Conservation (phyloP, 495 filamentous ascomycete species). For the Hamigera avellanea region DNA sequence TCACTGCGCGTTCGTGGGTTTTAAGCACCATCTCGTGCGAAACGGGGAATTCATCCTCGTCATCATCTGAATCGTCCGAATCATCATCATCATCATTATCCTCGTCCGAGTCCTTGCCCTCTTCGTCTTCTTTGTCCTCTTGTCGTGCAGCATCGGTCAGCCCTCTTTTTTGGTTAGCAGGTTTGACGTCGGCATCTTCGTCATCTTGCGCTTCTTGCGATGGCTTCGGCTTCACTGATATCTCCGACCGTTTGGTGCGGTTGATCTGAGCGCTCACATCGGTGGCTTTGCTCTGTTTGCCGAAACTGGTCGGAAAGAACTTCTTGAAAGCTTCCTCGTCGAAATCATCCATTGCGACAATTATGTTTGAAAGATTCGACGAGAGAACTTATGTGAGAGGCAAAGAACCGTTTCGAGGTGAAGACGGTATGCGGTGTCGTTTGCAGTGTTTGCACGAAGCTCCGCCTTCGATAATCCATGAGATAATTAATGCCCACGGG, state of each 20-base stretch:
- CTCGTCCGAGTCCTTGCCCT: conserved; percentile 34
- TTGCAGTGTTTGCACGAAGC: conserved; percentile 36
- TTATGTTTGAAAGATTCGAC: conserved; percentile 12
- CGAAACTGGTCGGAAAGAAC: conserved; percentile 76
- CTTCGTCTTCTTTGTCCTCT: conserved; percentile 9
- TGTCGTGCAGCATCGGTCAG: conserved; percentile 8
- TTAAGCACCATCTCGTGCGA: conserved; percentile 89
- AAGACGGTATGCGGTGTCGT: conserved; percentile 8
- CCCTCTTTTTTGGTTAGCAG: conserved; percentile 5
- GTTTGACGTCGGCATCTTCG: conserved; percentile 6
- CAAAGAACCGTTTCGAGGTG: too few species aligned
- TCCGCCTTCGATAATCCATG: too few species aligned
- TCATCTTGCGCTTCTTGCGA: conserved; percentile 4
- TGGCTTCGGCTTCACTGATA: conserved; percentile 18
- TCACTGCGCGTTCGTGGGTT: conserved; percentile 83
- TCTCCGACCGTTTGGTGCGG: conserved; percentile 50
- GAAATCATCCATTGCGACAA: conserved; percentile 43
- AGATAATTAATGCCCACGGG: too few species aligned
- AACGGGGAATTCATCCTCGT: conserved; percentile 83
- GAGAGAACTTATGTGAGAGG: too few species aligned
- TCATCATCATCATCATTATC: conserved; percentile 41
- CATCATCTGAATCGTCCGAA: conserved; percentile 51
- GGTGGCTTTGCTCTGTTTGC: conserved; percentile 62
- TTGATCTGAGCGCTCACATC: conserved; percentile 73
- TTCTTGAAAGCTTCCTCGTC: conserved; percentile 76